These are phyloP conservation scores for Coemansia sp. DNA, from an alignment of 192 early-diverging fungal species.

Conservation along the genomic window DNA sequence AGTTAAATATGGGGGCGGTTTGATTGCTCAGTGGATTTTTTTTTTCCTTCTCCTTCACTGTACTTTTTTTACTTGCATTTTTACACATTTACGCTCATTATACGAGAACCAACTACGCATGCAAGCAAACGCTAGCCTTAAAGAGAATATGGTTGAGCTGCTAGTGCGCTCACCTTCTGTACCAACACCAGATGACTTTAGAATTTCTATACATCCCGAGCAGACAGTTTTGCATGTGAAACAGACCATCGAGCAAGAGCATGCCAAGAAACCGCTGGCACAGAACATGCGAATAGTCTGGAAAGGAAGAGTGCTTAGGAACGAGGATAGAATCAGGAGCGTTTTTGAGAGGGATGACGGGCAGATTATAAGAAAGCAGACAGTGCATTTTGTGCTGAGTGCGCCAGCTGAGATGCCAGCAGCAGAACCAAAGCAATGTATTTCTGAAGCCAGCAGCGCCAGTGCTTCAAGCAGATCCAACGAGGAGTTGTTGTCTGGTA, in stretches of 20 bases:
- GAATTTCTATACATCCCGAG: conserved; percentile 7
- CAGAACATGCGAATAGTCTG: conserved; percentile 48
- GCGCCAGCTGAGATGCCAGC: not conserved
- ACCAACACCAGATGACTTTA: conserved; percentile 34
- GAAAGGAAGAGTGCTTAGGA: conserved; percentile 37
- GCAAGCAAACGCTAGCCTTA: not conserved
- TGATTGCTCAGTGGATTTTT: not conserved
- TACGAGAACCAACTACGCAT: not conserved
- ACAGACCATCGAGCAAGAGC: conserved; percentile 27
- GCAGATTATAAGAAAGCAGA: conserved; percentile 6
- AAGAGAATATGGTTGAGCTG: conserved; percentile 8
- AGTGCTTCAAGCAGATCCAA: not conserved
- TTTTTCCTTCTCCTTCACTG: not conserved
- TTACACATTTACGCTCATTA: not conserved
- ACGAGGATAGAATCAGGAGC: conserved; percentile 11
- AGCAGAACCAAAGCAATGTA: not conserved
- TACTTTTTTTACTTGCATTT: conserved; percentile 3
- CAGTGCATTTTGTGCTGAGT: conserved; percentile 43
- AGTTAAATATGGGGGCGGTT: conserved; percentile 1
- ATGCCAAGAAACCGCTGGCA: conserved; percentile 25
- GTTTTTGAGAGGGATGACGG: conserved; percentile 8
- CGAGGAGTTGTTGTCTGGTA: not conserved
- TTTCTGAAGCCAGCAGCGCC: not conserved
- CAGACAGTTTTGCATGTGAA: conserved; percentile 32
- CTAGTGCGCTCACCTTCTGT: conserved; percentile 44